A percentile compares a stretch with the other conserved stretches of the same genome.
Evolutionary conservation across 2,329 filamentous ascomycete genomes (phyloP).

Genomic region (Coniochaeta sp.): DNA sequence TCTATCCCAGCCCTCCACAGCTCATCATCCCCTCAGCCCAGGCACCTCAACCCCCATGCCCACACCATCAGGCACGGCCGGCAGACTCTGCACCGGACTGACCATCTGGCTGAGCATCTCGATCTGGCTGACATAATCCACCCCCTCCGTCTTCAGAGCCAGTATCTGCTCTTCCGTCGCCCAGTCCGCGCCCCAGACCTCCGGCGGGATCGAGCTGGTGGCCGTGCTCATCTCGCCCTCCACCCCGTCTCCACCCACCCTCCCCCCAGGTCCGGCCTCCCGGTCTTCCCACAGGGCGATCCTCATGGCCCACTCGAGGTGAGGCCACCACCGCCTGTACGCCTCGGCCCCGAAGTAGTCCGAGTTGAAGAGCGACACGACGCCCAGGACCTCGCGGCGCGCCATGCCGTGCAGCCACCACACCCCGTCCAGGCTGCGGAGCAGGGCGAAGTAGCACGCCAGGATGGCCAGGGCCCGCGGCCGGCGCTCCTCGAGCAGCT

Average conservation of each 20-base stretch:
- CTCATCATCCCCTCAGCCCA: neutral
- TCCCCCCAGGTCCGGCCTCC: neutral
- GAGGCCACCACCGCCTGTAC: conserved; percentile 47
- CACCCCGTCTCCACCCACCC: neutral
- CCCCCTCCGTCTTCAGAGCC: conserved; percentile 19
- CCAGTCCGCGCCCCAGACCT: conserved; percentile 49
- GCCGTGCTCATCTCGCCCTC: conserved; percentile 14
- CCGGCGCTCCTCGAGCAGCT: conserved; percentile 48
- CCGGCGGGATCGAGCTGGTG: conserved; percentile 34
- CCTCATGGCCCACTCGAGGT: conserved; percentile 52
- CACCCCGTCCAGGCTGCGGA: conserved; percentile 52
- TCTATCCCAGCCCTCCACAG: neutral
- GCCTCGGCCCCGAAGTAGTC: conserved; percentile 35
- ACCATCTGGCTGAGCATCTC: conserved; percentile 36
- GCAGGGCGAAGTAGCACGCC: conserved; percentile 58
- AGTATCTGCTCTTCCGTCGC: conserved; percentile 28
- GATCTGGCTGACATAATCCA: conserved; percentile 33
- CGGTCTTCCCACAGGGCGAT: conserved; percentile 49
- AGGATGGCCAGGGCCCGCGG: conserved; percentile 57
- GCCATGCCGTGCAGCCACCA: conserved; percentile 68
- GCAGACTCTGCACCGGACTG: conserved; percentile 18
- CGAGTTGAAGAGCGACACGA: conserved; percentile 50
- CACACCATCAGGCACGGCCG: conserved; percentile 11
- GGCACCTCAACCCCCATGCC: neutral
- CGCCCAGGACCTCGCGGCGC: conserved; percentile 56